phyloP scores from a whole-genome alignment of 164 flowering plant genomes.

The Tetracentron sinense region DNA sequence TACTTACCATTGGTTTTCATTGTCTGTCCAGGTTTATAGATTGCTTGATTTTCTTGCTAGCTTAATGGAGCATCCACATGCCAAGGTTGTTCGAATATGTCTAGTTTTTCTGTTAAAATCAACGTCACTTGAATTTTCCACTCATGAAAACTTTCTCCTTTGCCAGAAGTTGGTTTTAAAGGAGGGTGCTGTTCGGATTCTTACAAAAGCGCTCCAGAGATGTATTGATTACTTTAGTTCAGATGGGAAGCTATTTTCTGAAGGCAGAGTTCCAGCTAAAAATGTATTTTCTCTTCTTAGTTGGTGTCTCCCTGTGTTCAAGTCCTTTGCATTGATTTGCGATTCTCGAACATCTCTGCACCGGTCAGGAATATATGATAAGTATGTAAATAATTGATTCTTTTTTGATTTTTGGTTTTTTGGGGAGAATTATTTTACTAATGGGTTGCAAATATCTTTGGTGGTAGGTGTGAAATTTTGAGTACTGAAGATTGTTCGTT shows the following conservation, averaged over 20 bases:
- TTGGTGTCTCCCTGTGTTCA: conserved; percentile 73
- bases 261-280: conserved; percentile 28
- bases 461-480: conserved; percentile 34
- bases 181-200: conserved; percentile 47
- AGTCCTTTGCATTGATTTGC: conserved; percentile 51
- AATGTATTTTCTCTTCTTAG: conserved; percentile 30
- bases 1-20: neutral
- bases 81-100: conserved; percentile 47
- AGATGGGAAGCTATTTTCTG: conserved; percentile 41
- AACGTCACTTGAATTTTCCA: neutral
- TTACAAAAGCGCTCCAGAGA: conserved; percentile 48
- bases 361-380: conserved; percentile 25
- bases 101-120: neutral
- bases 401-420: neutral
- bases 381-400: conserved; percentile 37
- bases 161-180: conserved; percentile 56
- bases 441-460: neutral
- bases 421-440: conserved; percentile 2
- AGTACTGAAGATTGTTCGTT: conserved; percentile 45
- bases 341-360: conserved; percentile 29
- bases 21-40: conserved; percentile 51
- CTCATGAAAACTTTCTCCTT: conserved; percentile 2
- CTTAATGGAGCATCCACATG: conserved; percentile 80
- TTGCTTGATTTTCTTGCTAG: conserved; percentile 67
- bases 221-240: conserved; percentile 33